Percentiles rank a stretch among this genome's conserved stretches.
Conservation (phyloP, 108 stramenopile genomes). For the Nitzschia sp. region DNA sequence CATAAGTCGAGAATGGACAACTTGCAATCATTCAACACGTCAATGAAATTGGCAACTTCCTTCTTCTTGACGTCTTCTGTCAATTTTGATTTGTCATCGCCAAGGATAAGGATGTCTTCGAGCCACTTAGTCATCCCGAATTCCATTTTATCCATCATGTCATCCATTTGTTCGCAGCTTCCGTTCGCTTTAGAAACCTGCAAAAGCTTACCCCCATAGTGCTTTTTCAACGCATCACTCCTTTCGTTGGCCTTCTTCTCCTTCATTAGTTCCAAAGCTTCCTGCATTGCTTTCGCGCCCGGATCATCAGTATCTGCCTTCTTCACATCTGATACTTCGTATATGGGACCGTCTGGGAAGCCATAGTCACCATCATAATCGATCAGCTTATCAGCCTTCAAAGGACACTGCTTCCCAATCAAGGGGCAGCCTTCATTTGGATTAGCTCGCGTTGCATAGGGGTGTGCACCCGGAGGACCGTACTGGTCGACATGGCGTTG, state of each 20-base stretch:
- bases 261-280: conserved; percentile 53
- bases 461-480: conserved; percentile 61
- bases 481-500: conserved; percentile 54
- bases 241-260: conserved; percentile 63
- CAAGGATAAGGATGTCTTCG: conserved; percentile 38
- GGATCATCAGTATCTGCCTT: conserved; percentile 65
- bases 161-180: conserved; percentile 67
- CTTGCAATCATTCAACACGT: conserved; percentile 52
- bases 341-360: conserved; percentile 35
- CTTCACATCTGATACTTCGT: conserved; percentile 55
- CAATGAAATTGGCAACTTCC: conserved; percentile 46
- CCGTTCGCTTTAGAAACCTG: conserved; percentile 64
- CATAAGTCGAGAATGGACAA: conserved; percentile 39
- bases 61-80: conserved; percentile 52
- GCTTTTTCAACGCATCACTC: conserved; percentile 57
- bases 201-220: conserved; percentile 57
- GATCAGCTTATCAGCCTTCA: conserved; percentile 52
- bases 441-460: conserved; percentile 49
- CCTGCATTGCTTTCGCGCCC: conserved; percentile 58
- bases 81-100: conserved; percentile 38
- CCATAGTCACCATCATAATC: conserved; percentile 61
- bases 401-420: conserved; percentile 68
- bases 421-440: conserved; percentile 57
- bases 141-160: conserved; percentile 55
- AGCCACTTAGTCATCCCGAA: conserved; percentile 44